Conservation (phyloP, 2,329 filamentous ascomycete species). For the Penicillium sp. region DNA sequence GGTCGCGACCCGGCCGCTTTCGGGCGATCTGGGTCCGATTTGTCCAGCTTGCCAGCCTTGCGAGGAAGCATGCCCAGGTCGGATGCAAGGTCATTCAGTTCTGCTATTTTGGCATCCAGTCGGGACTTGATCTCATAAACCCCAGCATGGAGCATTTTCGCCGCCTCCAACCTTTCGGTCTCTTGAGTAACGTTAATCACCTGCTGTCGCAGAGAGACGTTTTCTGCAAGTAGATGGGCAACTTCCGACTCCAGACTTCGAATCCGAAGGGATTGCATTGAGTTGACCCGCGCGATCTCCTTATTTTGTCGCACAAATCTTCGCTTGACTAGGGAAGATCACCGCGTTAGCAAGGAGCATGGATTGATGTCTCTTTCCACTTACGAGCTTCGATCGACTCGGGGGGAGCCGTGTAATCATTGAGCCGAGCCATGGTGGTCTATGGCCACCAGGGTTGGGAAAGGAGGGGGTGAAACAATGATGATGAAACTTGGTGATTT, state of each 20-base stretch:
- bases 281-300: slow-evolving; percentile 65
- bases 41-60: slow-evolving; percentile 24
- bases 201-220: slow-evolving; percentile 60
- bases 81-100: slow-evolving; percentile 55
- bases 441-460: not conserved
- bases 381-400: slow-evolving; percentile 52
- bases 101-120: slow-evolving; percentile 57
- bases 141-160: slow-evolving; percentile 46
- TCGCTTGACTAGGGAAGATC: slow-evolving; percentile 55
- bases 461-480: not conserved
- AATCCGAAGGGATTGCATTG: slow-evolving; percentile 64
- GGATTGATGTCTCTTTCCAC: slow-evolving; percentile 20
- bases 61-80: slow-evolving; percentile 52
- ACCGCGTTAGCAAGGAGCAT: slow-evolving; percentile 8
- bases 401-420: slow-evolving; percentile 45
- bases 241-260: slow-evolving; percentile 64
- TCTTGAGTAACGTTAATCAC: slow-evolving; percentile 58
- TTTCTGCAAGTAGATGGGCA: slow-evolving; percentile 60
- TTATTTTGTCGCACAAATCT: slow-evolving; percentile 66
- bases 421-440: slow-evolving; percentile 49
- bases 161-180: slow-evolving; percentile 49
- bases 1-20: slow-evolving; percentile 16
- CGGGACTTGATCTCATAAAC: slow-evolving; percentile 55
- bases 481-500: not conserved
- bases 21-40: slow-evolving; percentile 11